phyloP scores from a whole-genome alignment of 805 yeast species.

The Schwanniomyces sp. region DNA sequence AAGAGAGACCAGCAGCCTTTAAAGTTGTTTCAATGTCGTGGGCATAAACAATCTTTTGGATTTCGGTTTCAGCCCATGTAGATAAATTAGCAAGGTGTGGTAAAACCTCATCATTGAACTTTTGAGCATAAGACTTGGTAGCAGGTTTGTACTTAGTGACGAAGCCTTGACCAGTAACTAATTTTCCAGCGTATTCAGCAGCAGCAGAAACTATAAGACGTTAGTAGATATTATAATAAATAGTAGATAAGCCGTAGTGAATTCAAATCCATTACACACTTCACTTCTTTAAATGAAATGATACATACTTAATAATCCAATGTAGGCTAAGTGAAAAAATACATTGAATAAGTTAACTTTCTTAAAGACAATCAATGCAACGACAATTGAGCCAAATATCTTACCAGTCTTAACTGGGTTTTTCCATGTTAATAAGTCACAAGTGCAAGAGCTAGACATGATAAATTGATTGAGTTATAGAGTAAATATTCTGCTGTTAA shows the following conservation, averaged over 20 bases:
- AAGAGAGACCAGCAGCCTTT: constrained; percentile 68
- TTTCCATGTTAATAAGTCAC: constrained; percentile 64
- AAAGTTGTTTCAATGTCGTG: constrained; percentile 71
- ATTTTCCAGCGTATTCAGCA: constrained; percentile 74
- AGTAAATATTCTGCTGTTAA: background rate
- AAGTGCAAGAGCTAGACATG: constrained; percentile 4
- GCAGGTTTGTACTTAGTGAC: constrained; percentile 74
- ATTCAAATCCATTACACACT: background rate
- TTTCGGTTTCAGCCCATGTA: constrained; percentile 52
- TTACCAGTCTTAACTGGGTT: constrained; percentile 76
- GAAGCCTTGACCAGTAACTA: constrained; percentile 75
- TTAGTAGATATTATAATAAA: constrained; percentile 15
- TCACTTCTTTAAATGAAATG: background rate
- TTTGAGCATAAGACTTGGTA: constrained; percentile 34
- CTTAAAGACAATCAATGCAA: constrained; percentile 56
- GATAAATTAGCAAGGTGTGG: constrained; percentile 44
- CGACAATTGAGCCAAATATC: constrained; percentile 64
- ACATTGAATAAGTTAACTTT: constrained; percentile 61
- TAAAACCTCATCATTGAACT: constrained; percentile 35
- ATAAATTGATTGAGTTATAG: background rate
- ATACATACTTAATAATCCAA: constrained; percentile 49
- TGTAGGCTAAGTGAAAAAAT: constrained; percentile 58
- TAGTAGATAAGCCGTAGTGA: background rate
- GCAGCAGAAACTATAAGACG: constrained; percentile 54
- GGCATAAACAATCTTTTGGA: constrained; percentile 62